Percentiles rank a stretch among this genome's conserved stretches.
These are phyloP conservation scores for Termitomyces heimii DNA, from an alignment of 768 basidiomycete species.

Conservation along the genomic window DNA sequence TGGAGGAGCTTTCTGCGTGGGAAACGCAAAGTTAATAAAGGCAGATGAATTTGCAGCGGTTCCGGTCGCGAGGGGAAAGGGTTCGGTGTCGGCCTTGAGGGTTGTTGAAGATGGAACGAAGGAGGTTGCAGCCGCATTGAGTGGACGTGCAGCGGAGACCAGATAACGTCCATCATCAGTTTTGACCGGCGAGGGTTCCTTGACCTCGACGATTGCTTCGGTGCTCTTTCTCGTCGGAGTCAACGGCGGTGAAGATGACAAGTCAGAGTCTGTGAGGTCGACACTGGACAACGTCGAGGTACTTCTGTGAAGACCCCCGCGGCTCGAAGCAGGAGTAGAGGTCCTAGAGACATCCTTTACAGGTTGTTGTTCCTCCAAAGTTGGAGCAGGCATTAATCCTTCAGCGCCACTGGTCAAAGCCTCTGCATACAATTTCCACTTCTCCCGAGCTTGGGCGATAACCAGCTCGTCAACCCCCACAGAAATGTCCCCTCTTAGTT, in stretches of 20 bases:
- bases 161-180: slow-evolving; percentile 12
- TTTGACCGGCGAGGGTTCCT: slow-evolving; percentile 25
- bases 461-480: slow-evolving; percentile 27
- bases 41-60: slow-evolving; percentile 15
- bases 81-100: slow-evolving; percentile 17
- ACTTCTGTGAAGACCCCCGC: slow-evolving; percentile 23
- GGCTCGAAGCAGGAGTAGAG: slow-evolving; percentile 14
- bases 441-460: slow-evolving; percentile 25
- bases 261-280: slow-evolving; percentile 37
- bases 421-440: slow-evolving; percentile 37
- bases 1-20: slow-evolving; percentile 36
- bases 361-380: slow-evolving; percentile 13
- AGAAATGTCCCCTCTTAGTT: slow-evolving; percentile 10
- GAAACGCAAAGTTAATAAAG: slow-evolving; percentile 39
- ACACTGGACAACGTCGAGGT: slow-evolving; percentile 32
- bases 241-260: slow-evolving; percentile 41
- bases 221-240: slow-evolving; percentile 40
- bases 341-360: slow-evolving; percentile 12
- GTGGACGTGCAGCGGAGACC: slow-evolving; percentile 21
- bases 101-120: slow-evolving; percentile 32
- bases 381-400: background rate
- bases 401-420: slow-evolving; percentile 27
- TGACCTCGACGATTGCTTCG: slow-evolving; percentile 30
- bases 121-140: slow-evolving; percentile 40
- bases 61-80: slow-evolving; percentile 17